phyloP scores from a whole-genome alignment of 495 filamentous ascomycete genomes.

The Bombardia bombarda region DNA sequence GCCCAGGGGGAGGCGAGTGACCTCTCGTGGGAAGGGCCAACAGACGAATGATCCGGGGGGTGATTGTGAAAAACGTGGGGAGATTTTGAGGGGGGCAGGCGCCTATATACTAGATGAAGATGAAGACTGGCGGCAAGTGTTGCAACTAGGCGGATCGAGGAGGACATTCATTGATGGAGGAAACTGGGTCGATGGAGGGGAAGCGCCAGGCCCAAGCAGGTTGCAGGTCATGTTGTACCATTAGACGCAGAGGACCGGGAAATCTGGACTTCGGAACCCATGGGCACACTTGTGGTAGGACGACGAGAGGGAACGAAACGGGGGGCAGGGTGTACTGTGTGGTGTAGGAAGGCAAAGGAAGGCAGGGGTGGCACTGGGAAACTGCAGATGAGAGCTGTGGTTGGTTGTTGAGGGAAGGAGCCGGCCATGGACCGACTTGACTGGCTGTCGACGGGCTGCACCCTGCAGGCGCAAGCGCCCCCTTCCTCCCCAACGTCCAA shows the following conservation, averaged over 20 bases:
- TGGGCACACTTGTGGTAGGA: too few species aligned
- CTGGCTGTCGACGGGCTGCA: constrained; percentile 7
- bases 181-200: not conserved
- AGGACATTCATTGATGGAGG: not conserved
- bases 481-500: constrained; percentile 15
- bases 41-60: too few species aligned
- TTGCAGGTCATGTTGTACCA: too few species aligned
- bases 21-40: too few species aligned
- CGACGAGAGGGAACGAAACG: not conserved
- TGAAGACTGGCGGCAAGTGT: constrained; percentile 2
- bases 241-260: too few species aligned
- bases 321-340: not conserved
- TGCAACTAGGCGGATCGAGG: not conserved
- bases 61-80: too few species aligned
- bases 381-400: not conserved
- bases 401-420: not conserved
- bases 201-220: constrained; percentile 14
- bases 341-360: too few species aligned
- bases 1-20: not conserved
- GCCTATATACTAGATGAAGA: constrained; percentile 8
- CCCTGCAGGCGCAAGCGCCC: constrained; percentile 28
- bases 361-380: not conserved
- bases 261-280: too few species aligned
- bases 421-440: not conserved
- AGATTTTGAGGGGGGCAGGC: constrained; percentile 4